Percentiles rank a stretch among this genome's conserved stretches.
Evolutionary conservation across 176 grass and related monocot genomes (phyloP).

Genomic region (Cenchrus fungigraminus): DNA sequence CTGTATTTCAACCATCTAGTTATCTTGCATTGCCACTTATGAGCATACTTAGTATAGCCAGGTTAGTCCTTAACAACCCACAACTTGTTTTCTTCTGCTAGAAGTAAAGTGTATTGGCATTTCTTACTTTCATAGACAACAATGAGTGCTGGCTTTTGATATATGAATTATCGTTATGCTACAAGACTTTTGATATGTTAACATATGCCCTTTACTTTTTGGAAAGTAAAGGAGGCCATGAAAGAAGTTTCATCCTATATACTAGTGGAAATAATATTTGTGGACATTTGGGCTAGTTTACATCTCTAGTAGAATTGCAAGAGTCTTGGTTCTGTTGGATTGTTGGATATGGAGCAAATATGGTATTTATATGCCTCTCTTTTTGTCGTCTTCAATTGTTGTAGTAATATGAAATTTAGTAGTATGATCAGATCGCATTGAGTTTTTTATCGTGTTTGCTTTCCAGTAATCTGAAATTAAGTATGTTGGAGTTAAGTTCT

Average conservation of each 20-base stretch:
- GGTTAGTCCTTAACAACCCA: conserved; percentile 57
- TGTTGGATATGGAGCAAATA: conserved; percentile 13
- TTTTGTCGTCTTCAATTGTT: conserved; percentile 30
- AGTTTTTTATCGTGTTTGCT: not conserved
- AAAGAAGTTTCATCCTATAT: conserved; percentile 32
- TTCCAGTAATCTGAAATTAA: conserved; percentile 29
- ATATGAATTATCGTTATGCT: conserved; percentile 28
- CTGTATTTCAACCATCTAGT: conserved; percentile 75
- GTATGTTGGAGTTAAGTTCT: not conserved
- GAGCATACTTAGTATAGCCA: conserved; percentile 98
- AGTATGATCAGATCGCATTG: not conserved
- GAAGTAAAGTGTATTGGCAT: conserved; percentile 18
- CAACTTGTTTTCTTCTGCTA: conserved; percentile 13
- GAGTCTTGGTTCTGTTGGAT: not conserved
- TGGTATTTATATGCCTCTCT: not conserved
- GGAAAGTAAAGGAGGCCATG: conserved; percentile 19
- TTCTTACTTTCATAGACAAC: conserved; percentile 44
- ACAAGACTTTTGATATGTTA: conserved; percentile 33
- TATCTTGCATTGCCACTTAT: conserved; percentile 92
- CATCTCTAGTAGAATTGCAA: conserved; percentile 5
- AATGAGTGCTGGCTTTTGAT: conserved; percentile 23
- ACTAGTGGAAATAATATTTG: conserved; percentile 24
- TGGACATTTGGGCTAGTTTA: not conserved
- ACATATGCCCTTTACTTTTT: conserved; percentile 36
- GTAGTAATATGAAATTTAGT: not conserved